These are phyloP conservation scores for Citrus mangshanensis DNA, from an alignment of 345 rosid genomes.

Conservation along the genomic window DNA sequence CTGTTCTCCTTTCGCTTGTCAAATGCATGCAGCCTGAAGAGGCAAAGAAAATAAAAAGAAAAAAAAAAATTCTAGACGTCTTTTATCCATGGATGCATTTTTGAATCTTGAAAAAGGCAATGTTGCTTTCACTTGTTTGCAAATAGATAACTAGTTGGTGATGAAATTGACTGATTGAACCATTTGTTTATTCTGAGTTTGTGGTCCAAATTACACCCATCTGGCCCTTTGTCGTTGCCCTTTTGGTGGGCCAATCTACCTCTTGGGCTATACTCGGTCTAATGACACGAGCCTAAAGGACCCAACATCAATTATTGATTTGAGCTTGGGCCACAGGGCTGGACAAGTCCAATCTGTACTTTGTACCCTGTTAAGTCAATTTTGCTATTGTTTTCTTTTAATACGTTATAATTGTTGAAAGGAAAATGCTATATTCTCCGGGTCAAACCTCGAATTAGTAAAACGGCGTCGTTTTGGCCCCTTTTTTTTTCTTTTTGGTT, in stretches of 20 bases:
- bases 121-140: slow-evolving; percentile 14
- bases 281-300: neutral
- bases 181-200: neutral
- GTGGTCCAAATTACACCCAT: slow-evolving; percentile 5
- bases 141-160: slow-evolving; percentile 16
- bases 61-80: neutral
- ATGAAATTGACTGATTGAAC: slow-evolving; percentile 5
- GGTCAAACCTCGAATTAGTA: too few relatives aligned
- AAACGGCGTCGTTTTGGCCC: too few relatives aligned
- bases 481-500: too few relatives aligned
- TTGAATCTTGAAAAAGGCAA: neutral
- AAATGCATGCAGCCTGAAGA: neutral
- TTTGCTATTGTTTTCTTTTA: neutral
- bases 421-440: too few relatives aligned
- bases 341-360: neutral
- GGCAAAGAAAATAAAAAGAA: neutral
- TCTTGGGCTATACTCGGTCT: neutral
- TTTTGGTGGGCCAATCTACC: neutral
- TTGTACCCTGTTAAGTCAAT: neutral
- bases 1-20: neutral
- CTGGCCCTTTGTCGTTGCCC: neutral
- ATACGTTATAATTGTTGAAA: too few relatives aligned
- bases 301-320: neutral
- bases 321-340: neutral
- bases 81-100: slow-evolving; percentile 7